Conservation (phyloP, 805 yeast species). For the Komagataella pseudopastoris region DNA sequence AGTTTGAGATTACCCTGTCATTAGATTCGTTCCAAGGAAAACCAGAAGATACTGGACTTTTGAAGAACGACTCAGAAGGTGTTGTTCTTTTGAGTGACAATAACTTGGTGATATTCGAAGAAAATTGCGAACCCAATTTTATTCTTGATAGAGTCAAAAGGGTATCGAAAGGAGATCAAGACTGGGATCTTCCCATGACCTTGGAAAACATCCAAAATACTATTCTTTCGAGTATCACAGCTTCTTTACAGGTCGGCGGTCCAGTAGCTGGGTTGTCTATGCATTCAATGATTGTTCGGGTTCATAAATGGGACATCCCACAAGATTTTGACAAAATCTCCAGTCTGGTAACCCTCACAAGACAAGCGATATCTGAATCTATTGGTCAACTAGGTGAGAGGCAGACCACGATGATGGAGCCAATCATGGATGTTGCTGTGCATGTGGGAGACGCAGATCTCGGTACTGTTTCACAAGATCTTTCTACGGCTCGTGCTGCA, state of each 20-base stretch:
- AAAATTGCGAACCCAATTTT: constrained; percentile 10
- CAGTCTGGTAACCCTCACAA: constrained; percentile 28
- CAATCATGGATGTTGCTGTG: constrained; percentile 69
- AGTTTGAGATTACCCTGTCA: constrained; percentile 12
- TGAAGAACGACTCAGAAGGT: constrained; percentile 23
- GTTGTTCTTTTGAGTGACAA: constrained; percentile 32
- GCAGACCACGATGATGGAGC: constrained; percentile 59
- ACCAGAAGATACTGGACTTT: constrained; percentile 9
- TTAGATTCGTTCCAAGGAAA: constrained; percentile 12
- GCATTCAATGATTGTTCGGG: constrained; percentile 43
- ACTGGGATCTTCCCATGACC: constrained; percentile 36
- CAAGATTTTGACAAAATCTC: constrained; percentile 22
- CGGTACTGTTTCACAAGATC: constrained; percentile 77
- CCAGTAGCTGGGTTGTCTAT: constrained; percentile 40
- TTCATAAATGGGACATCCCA: constrained; percentile 41
- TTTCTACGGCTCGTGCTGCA: constrained; percentile 70
- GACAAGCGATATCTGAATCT: constrained; percentile 28
- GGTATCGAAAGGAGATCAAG: constrained; percentile 13
- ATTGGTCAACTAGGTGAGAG: constrained; percentile 14
- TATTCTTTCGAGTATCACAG: constrained; percentile 42
- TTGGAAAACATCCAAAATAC: constrained; percentile 39
- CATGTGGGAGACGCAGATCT: constrained; percentile 56
- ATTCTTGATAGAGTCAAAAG: constrained; percentile 10
- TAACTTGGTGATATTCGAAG: constrained; percentile 27
- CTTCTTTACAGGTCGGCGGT: constrained; percentile 59